Percentiles rank a stretch among this genome's conserved stretches.
Evolutionary conservation across 192 early-diverging fungal genomes (phyloP).

Genomic region (Rhizophagus sp.): DNA sequence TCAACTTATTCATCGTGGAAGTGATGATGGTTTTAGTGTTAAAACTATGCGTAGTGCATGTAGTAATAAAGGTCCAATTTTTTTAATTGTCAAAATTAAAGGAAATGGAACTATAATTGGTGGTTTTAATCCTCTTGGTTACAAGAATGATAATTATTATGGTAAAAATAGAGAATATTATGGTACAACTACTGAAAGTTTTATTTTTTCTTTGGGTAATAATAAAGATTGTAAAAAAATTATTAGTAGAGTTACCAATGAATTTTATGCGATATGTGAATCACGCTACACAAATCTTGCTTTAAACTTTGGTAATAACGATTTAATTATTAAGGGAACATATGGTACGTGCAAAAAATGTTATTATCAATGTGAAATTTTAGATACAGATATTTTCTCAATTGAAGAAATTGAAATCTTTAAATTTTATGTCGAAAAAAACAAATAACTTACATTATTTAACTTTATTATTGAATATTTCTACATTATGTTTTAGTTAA

Average conservation of each 20-base stretch:
- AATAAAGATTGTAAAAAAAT: too few species aligned
- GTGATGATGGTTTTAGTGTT: background rate
- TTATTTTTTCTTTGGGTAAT: too few species aligned
- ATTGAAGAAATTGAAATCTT: background rate
- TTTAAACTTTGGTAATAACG: background rate
- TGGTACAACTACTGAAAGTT: too few species aligned
- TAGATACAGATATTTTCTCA: background rate
- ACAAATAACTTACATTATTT: too few species aligned
- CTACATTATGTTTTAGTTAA: too few species aligned
- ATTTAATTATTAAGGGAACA: background rate
- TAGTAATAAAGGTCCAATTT: background rate
- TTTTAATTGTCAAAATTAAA: background rate
- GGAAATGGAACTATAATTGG: background rate
- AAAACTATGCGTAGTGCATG: background rate
- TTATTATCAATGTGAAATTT: background rate
- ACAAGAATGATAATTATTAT: too few species aligned
- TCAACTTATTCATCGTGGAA: constrained; percentile 8
- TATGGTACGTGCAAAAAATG: background rate
- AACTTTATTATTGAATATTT: too few species aligned
- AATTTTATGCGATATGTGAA: background rate
- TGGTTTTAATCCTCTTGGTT: background rate
- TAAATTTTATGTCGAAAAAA: too few species aligned
- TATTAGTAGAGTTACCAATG: background rate
- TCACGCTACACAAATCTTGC: too few species aligned
- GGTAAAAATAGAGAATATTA: too few species aligned